phyloP scores from a whole-genome alignment of 2,329 filamentous ascomycete species.

The Fusarium mundagurra region DNA sequence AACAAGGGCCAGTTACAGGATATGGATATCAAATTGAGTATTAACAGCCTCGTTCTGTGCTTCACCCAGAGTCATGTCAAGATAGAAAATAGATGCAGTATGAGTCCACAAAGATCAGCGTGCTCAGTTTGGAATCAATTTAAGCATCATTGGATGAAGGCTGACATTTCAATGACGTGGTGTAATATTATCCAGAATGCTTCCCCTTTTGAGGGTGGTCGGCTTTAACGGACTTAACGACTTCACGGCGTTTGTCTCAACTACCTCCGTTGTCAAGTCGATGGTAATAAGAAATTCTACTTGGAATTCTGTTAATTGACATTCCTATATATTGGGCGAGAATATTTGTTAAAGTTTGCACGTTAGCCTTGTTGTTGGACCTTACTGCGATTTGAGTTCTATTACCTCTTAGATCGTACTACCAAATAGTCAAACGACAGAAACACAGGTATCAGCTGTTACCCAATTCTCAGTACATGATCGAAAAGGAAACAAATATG shows the following conservation, averaged over 20 bases:
- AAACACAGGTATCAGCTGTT: fast-evolving
- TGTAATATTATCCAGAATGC: background rate
- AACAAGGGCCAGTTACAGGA: too few species aligned
- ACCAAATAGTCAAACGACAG: fast-evolving
- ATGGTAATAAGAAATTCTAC: fast-evolving
- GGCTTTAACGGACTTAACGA: background rate
- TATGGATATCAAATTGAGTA: too few species aligned
- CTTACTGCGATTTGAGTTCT: background rate
- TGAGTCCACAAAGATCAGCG: too few species aligned
- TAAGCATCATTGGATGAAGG: fast-evolving
- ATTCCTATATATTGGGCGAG: fast-evolving
- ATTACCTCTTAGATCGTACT: fast-evolving
- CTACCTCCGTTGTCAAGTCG: background rate
- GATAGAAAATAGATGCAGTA: fast-evolving
- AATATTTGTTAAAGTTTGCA: background rate
- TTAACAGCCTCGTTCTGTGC: fast-evolving
- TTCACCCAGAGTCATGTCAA: background rate
- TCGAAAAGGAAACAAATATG: fast-evolving
- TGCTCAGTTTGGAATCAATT: fast-evolving
- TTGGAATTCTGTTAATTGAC: fast-evolving
- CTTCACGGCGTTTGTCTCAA: background rate
- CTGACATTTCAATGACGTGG: background rate
- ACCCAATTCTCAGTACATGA: fast-evolving
- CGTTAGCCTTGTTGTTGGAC: background rate
- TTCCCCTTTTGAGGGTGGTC: background rate